Percentiles rank a stretch among this genome's conserved stretches.
These are phyloP conservation scores for Posidonia australis DNA, from an alignment of 106 monocot species.

Conservation along the genomic window DNA sequence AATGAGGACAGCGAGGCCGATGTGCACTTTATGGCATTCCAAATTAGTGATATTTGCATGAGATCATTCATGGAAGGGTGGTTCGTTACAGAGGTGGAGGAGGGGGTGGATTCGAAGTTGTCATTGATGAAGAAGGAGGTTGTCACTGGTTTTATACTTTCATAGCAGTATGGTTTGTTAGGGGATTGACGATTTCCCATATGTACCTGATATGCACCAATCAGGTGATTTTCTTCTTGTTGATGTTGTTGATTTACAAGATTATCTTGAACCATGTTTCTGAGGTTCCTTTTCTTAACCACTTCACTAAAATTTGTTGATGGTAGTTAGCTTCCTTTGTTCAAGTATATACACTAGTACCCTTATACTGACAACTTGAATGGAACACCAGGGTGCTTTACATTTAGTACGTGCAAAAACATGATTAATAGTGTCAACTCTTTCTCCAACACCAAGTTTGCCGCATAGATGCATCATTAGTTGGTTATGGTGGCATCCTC, in stretches of 20 bases:
- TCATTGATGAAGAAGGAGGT: slow-evolving; percentile 91
- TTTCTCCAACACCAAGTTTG: too few relatives aligned
- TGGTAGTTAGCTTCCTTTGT: too few relatives aligned
- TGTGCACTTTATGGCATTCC: slow-evolving; percentile 97
- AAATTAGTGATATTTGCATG: slow-evolving; percentile 87
- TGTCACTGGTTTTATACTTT: slow-evolving; percentile 83
- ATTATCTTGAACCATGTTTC: not conserved
- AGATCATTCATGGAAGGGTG: slow-evolving; percentile 72
- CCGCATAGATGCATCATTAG: too few relatives aligned
- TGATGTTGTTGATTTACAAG: not conserved
- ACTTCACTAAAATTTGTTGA: not conserved
- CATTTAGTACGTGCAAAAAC: too few relatives aligned
- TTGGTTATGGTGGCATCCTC: too few relatives aligned
- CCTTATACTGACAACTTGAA: too few relatives aligned
- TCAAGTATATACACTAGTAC: too few relatives aligned
- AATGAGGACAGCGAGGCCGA: slow-evolving; percentile 66
- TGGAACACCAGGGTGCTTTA: too few relatives aligned
- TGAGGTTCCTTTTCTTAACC: not conserved
- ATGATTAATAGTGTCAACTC: too few relatives aligned
- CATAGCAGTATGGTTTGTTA: slow-evolving; percentile 86
- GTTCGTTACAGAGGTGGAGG: slow-evolving; percentile 52
- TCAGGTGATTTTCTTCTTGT: slow-evolving; percentile 15
- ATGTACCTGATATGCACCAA: slow-evolving; percentile 78
- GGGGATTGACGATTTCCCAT: slow-evolving; percentile 87
- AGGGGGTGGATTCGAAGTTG: slow-evolving; percentile 58